phyloP scores from a whole-genome alignment of 345 rosid genomes.

The Populus alba region DNA sequence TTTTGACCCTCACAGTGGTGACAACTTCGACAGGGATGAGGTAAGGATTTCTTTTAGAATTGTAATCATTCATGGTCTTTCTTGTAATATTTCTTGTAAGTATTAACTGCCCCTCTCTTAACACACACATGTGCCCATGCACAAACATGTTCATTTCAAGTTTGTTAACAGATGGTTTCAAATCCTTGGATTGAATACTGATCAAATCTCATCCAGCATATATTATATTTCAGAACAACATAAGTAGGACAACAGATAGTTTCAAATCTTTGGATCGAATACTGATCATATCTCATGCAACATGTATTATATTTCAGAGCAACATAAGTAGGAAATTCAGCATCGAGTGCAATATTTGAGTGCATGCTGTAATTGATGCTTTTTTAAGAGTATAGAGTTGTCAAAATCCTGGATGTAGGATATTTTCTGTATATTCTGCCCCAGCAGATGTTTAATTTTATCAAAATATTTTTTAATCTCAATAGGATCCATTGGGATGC shows the following conservation, averaged over 20 bases:
- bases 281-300: not conserved
- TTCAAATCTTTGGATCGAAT: not conserved
- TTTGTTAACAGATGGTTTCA: too few species aligned
- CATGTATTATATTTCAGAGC: not conserved
- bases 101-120: not conserved
- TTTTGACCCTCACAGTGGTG: conserved; percentile 71
- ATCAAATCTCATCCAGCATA: not conserved
- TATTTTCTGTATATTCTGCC: not conserved
- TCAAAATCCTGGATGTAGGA: not conserved
- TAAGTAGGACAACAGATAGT: not conserved
- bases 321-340: not conserved
- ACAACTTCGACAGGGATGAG: conserved; percentile 76
- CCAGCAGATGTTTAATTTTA: too few species aligned
- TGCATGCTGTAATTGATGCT: not conserved
- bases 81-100: not conserved
- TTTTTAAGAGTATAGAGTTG: not conserved
- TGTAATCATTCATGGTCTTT: not conserved
- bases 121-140: not conserved
- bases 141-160: not conserved
- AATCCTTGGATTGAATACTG: not conserved
- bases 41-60: conserved; percentile 28
- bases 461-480: too few species aligned
- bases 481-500: not conserved
- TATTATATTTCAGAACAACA: not conserved
- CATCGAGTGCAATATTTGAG: not conserved